Evolutionary conservation across 768 basidiomycete species (phyloP), one percentile per base, ranked within the genome.

Genomic region (Pisolithus orientalis): DNA sequence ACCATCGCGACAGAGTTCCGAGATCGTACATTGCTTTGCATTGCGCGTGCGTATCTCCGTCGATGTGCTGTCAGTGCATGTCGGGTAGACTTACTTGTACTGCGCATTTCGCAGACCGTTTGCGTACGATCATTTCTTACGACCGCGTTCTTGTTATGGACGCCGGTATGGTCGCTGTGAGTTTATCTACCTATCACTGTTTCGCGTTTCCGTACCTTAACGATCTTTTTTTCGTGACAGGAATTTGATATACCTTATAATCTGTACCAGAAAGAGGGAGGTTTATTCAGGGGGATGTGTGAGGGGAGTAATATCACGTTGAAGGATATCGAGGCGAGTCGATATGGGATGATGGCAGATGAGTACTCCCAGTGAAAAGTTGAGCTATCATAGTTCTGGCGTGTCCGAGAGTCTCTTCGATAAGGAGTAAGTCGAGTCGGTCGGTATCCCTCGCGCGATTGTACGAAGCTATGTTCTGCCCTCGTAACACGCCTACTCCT

Each of bases 91-190:
- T 34, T 14, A 34, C 34, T 7, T 21, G 21, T 21, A 13, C 14
- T 34, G 34, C 31, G 31, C 31, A 32, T 32, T 25, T 13, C 29
- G 13, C 24, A 55, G 57, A 81, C 60, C 75, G 80, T 24, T 63
- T 81, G 24, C 67, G 75, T 50, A 83, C 80, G 0, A 78, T 81
- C 57, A 62, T 76, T 51, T 66, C 65, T 21, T 88, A 87, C 58
- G 86, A 91, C 64, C 70, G 80, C 27, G 82, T 89, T 44, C 70
- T 86, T 38, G 86, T 88, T 6, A 75, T 88, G 59, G 80, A 84
- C 53, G 75, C 76, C 25, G 86, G 87, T 1, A 68, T 68, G 8
- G 79, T 88, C 39, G 73, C 71, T 24, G 79, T 80, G 38, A 67
- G 77, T 34, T 0, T 24, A 1, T 34, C 21, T 34, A n/a, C 39